A percentile compares a stretch with the other conserved stretches of the same genome.
Conservation (phyloP, 208 protist genomes). For the Leishmania arabica region DNA sequence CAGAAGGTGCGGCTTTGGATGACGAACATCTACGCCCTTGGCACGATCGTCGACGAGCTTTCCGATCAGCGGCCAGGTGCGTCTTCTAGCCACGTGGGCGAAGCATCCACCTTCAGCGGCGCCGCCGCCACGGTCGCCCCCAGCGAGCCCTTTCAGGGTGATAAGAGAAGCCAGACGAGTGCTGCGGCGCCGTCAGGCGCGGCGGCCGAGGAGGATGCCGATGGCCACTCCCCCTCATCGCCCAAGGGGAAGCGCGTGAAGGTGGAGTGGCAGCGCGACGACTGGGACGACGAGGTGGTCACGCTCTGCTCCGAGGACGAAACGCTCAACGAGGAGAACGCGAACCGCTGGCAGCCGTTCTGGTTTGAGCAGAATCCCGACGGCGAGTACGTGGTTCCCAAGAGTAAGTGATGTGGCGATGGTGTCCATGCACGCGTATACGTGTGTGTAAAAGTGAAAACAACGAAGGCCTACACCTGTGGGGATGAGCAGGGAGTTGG, state of each 20-base stretch:
- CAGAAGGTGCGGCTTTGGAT: slow-evolving; percentile 89
- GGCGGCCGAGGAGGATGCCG: background rate
- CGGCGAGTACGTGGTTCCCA: slow-evolving; percentile 38
- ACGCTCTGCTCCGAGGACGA: slow-evolving; percentile 78
- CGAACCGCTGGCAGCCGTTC: slow-evolving; percentile 83
- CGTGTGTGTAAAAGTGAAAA: background rate
- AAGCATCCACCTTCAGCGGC: background rate
- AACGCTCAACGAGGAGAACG: slow-evolving; percentile 62
- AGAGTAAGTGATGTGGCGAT: slow-evolving; percentile 8
- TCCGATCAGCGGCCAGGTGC: slow-evolving; percentile 2
- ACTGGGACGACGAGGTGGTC: slow-evolving; percentile 82
- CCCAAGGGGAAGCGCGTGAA: slow-evolving; percentile 28
- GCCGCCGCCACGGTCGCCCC: background rate
- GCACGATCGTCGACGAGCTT: slow-evolving; percentile 40
- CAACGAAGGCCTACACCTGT: background rate
- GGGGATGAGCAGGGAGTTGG: background rate
- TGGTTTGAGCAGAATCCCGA: slow-evolving; percentile 63
- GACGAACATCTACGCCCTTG: slow-evolving; percentile 84
- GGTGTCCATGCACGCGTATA: background rate
- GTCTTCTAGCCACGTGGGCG: background rate
- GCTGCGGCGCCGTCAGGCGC: slow-evolving; percentile 12
- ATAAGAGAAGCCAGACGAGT: slow-evolving; percentile 1
- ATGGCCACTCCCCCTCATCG: background rate
- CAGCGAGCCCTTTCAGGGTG: background rate
- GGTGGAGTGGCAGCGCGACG: slow-evolving; percentile 81